These are phyloP conservation scores for Skeletonema costatum DNA, from an alignment of 108 stramenopile species.

Conservation along the genomic window DNA sequence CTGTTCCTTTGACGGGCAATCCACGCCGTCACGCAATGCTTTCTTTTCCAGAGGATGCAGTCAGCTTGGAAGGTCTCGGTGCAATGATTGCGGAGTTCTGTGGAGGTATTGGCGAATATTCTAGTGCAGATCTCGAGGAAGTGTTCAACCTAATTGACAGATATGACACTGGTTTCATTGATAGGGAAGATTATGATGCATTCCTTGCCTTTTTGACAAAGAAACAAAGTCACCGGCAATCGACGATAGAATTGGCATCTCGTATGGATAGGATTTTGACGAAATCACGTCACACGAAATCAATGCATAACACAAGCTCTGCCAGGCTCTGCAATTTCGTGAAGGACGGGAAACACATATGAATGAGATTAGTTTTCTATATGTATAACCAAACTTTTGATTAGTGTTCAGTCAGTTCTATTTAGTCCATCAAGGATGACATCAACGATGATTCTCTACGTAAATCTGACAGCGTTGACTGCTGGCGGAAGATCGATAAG, in stretches of 20 bases:
- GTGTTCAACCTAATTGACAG: neutral
- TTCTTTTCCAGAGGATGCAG: neutral
- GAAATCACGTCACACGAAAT: neutral
- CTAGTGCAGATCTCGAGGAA: neutral
- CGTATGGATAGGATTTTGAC: neutral
- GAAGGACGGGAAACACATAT: no score
- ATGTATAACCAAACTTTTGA: neutral
- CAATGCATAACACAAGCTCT: no score
- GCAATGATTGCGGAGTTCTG: neutral
- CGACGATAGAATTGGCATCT: neutral
- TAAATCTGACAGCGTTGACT: neutral
- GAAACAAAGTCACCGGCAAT: neutral
- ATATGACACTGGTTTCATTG: neutral
- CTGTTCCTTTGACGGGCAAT: no score
- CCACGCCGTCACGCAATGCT: no score
- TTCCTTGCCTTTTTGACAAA: neutral
- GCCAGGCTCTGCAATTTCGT: no score
- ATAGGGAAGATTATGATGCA: neutral
- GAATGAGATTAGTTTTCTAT: neutral
- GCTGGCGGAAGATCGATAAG: slow-evolving; percentile 11
- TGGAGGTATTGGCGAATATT: neutral
- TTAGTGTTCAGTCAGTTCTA: neutral
- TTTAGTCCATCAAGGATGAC: neutral
- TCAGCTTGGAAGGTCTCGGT: neutral
- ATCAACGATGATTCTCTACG: neutral